Percentiles rank a stretch among this genome's conserved stretches.
Conservation (phyloP, 2,329 filamentous ascomycete genomes). For the Grosmannia clavigera region DNA sequence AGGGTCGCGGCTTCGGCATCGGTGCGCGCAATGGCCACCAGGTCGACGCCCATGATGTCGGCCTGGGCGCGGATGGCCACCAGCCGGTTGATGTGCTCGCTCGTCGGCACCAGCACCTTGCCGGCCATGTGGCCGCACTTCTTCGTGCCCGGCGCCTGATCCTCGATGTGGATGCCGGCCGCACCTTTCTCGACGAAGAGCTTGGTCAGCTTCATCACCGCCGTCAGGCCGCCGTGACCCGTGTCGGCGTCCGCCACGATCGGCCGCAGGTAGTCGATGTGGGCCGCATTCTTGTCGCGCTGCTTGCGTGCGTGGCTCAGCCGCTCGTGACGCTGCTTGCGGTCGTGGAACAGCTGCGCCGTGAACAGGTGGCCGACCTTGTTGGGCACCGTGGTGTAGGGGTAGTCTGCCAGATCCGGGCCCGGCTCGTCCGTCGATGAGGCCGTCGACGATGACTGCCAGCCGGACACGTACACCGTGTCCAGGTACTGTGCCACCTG, state of each 20-base stretch:
- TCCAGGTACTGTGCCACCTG: slow-evolving; percentile 99
- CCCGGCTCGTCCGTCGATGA: slow-evolving; percentile 92
- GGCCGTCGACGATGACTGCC: slow-evolving; percentile 96
- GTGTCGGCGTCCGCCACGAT: slow-evolving; percentile 97
- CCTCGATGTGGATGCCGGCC: slow-evolving; percentile 96
- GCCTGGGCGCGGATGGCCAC: slow-evolving; percentile 95
- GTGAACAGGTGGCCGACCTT: slow-evolving; percentile 97
- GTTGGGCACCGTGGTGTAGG: slow-evolving; percentile 94
- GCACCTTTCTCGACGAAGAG: slow-evolving; percentile 94
- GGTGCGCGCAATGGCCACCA: slow-evolving; percentile 84
- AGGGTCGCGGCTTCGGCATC: slow-evolving; percentile 96
- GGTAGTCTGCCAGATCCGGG: slow-evolving; percentile 95
- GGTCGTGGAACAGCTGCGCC: slow-evolving; percentile 98
- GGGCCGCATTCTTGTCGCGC: slow-evolving; percentile 52
- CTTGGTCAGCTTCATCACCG: slow-evolving; percentile 98
- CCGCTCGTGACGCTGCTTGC: slow-evolving; percentile 95
- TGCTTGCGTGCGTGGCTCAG: slow-evolving; percentile 58
- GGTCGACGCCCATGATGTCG: slow-evolving; percentile 92
- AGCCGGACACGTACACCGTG: slow-evolving; percentile 96
- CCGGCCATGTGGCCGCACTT: slow-evolving; percentile 99
- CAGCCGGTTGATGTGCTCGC: slow-evolving; percentile 94
- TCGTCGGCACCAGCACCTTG: slow-evolving; percentile 92
- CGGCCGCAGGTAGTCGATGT: slow-evolving; percentile 87
- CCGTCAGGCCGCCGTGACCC: slow-evolving; percentile 92
- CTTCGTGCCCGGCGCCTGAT: slow-evolving; percentile 96